Base-by-base conservation (phyloP, 176 grass and related monocot genomes). In the Elymus sibiricus region DNA sequence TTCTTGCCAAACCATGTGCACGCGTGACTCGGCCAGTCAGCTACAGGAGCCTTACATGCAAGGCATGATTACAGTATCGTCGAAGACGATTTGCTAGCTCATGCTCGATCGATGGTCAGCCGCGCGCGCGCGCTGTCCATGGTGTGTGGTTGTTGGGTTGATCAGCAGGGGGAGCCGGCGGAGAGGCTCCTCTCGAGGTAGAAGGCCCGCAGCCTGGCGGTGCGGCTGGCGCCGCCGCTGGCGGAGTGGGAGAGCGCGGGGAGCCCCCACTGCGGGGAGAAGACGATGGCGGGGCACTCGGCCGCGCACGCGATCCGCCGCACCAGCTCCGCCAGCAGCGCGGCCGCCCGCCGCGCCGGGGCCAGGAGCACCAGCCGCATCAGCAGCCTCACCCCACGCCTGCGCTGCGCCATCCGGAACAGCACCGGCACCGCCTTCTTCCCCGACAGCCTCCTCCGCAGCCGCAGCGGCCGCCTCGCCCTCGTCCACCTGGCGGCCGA, bases 191-290 rank as follows among this genome's bases (percentile, higher is more conserved):
- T 84, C 61, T 87, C 86, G 66, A 92, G 90, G 78, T 92, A 94
- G 73, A 87, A 81, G 0, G 73, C 84, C 1, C 90, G 78, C 69
- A 83, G 89, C 75, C 83, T 84, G 32, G 82, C 67, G 56, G 17
- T 92, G 51, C 90, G 77, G 40, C 62, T 55, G 82, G 70, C 81
- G 31, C 28, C 80, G 86, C 11, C 65, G 79, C 85, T 81, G 8
- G 39, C 47, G 12, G 86, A 88, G 82, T 95, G 93, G 12, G 90
- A 93, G 15, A 95, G 86, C 61, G 92, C 83, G 37, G 93, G 93
- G 64, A 95, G 81, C 14, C 93, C 93, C 93, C 88, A 95, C 88
- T 95, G 93, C 17, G 90, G 85, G 61, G 93, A 92, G 85, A 95
- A 93, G 5, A 88, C 90, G 59, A 95, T 90, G 88, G 88, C 62